Base-by-base conservation (phyloP, 208 protist species). In the Strigomonas galati region DNA sequence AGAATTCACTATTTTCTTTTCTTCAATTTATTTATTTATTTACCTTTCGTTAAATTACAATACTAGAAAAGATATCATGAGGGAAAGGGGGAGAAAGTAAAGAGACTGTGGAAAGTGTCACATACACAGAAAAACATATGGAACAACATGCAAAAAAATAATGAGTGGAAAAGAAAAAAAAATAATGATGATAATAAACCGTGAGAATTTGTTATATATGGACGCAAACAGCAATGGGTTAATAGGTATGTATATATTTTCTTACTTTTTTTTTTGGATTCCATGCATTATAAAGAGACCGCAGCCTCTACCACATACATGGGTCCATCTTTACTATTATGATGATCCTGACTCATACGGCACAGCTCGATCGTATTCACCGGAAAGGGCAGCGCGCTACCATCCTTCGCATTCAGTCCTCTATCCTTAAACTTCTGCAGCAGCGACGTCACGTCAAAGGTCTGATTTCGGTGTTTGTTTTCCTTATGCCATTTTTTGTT, bases 401-500 rank as follows among this genome's bases (percentile, higher is more conserved):
- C 27, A 53, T 53, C 23, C 19, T 53, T 3, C 17, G 7, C 23
- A 7, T 55, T 55, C 6, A 55, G 1, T 4, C 10, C 21, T 6
- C 21, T 37, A 21, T 28, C 28, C 21, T 44, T 37, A 44, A 78
- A 83, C n/a, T 30, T 59, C 0, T 76, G 57, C 0, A 87, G 26
- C n/a, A 87, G 54, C 7, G 65, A 24, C 27, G 59, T 74, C 17
- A 76, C 82, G 56, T 88, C 73, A 31, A 88, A 88, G 0, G 73
- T 46, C 40, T 46, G 72, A 49, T 5, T 56, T 57, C 14, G 55
- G 43, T 48, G 71, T 31, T 69, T 37, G 55, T 67, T 2, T 44
- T 68, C 24, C 46, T 59, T 26, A 14, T 77, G 62, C 86, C 89
- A 95, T 64, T 92, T 92, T 35, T 76, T 87, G 57, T 92, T 92